phyloP scores from a whole-genome alignment of 148 eudicot species.

The Heliamphora exappendiculata region DNA sequence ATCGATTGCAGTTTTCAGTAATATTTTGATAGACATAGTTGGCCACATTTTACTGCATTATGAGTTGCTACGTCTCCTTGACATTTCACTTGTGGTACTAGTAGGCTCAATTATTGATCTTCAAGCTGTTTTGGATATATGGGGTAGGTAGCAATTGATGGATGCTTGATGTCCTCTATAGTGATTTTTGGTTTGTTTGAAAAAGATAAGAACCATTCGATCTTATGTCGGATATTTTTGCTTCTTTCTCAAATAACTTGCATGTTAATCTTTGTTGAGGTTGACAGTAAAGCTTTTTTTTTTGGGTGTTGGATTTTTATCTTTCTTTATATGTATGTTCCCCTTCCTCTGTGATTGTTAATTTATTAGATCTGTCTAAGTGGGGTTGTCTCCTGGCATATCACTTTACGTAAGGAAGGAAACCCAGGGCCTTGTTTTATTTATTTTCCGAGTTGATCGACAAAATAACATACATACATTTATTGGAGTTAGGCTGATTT shows the following conservation, averaged over 20 bases:
- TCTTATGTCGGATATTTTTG: neutral
- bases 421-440: too few relatives aligned
- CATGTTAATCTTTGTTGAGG: neutral
- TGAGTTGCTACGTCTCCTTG: neutral
- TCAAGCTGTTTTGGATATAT: neutral
- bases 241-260: neutral
- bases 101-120: neutral
- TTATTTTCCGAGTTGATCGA: too few relatives aligned
- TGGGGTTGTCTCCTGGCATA: too few relatives aligned
- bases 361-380: too few relatives aligned
- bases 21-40: too few relatives aligned
- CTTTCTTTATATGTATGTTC: neutral
- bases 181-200: neutral
- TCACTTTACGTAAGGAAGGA: too few relatives aligned
- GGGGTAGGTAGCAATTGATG: neutral
- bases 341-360: too few relatives aligned
- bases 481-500: too few relatives aligned
- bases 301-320: neutral
- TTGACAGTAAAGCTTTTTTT: neutral
- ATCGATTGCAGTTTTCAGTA: too few relatives aligned
- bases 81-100: neutral
- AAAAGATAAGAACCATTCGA: neutral
- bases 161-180: neutral
- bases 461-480: too few relatives aligned
- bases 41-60: too few relatives aligned